A percentile compares a stretch with the other conserved stretches of the same genome.
phyloP scores from a whole-genome alignment of 1,284 basidiomycete genomes.

The Leccinum griseonigrum region DNA sequence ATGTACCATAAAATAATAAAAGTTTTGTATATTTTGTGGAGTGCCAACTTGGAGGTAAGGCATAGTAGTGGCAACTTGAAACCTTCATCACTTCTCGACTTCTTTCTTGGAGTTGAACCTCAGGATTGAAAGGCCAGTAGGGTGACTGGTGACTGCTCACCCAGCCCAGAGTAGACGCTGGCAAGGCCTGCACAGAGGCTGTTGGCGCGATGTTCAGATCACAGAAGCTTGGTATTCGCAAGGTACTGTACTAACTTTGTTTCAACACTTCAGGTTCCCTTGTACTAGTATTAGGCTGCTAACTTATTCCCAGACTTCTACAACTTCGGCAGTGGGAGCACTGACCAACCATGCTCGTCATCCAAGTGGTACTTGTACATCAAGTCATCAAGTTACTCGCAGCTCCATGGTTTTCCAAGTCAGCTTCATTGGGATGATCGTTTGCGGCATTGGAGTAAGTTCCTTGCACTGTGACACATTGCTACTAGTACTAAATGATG shows the following conservation, averaged over 20 bases:
- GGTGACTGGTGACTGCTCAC: too few relatives aligned
- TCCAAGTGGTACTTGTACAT: not conserved
- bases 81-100: too few relatives aligned
- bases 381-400: not conserved
- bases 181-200: not conserved
- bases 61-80: too few relatives aligned
- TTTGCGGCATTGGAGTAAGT: not conserved
- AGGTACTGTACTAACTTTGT: not conserved
- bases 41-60: too few relatives aligned
- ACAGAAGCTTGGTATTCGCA: not conserved
- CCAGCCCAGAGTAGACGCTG: not conserved
- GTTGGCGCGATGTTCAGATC: not conserved
- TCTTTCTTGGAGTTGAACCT: too few relatives aligned
- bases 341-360: not conserved
- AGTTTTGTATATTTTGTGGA: too few relatives aligned
- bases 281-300: not conserved
- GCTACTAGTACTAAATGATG: too few relatives aligned
- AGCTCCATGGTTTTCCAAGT: not conserved
- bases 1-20: too few relatives aligned
- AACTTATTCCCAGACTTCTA: not conserved
- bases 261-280: not conserved
- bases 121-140: not conserved
- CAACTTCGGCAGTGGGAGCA: not conserved
- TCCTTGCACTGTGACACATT: too few relatives aligned
- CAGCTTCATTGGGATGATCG: not conserved